Percentiles rank a stretch among this genome's conserved stretches.
Evolutionary conservation across 2,329 filamentous ascomycete genomes (phyloP).

Genomic region (Fusarium liriodendri): DNA sequence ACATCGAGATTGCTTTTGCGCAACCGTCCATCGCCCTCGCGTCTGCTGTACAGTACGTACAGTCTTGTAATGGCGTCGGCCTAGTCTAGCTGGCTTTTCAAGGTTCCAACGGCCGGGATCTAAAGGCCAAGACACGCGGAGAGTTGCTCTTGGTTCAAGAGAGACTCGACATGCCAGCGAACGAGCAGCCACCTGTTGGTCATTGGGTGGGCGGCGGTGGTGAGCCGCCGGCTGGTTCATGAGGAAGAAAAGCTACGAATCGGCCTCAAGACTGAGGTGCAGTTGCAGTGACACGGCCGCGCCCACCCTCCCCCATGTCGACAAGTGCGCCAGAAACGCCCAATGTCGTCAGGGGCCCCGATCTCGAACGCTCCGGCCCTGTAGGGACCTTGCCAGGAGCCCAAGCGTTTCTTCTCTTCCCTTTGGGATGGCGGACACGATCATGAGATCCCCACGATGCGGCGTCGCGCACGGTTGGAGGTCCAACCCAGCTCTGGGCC

Average conservation of each 20-base stretch:
- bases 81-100: conserved; percentile 14
- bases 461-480: conserved; percentile 40
- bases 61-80: neutral
- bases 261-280: conserved; percentile 4
- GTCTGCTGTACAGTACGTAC: neutral
- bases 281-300: conserved; percentile 13
- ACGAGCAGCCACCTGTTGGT: conserved; percentile 18
- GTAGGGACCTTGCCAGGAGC: conserved; percentile 29
- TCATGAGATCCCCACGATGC: conserved; percentile 45
- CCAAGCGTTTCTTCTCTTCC: conserved; percentile 13
- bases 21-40: conserved; percentile 21
- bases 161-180: conserved; percentile 19
- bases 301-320: conserved; percentile 6
- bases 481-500: conserved; percentile 14
- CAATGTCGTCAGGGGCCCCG: conserved; percentile 36
- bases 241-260: neutral
- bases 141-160: conserved; percentile 15
- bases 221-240: neutral
- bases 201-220: conserved; percentile 14
- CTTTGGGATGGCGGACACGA: conserved; percentile 19
- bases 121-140: conserved; percentile 12
- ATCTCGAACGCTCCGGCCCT: conserved; percentile 32
- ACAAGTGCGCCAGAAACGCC: conserved; percentile 18
- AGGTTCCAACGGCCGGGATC: conserved; percentile 33
- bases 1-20: neutral